Evolutionary conservation across 305 asterid genomes (phyloP), one percentile per base, ranked within the genome.

Genomic region (Salvia sclarea): DNA sequence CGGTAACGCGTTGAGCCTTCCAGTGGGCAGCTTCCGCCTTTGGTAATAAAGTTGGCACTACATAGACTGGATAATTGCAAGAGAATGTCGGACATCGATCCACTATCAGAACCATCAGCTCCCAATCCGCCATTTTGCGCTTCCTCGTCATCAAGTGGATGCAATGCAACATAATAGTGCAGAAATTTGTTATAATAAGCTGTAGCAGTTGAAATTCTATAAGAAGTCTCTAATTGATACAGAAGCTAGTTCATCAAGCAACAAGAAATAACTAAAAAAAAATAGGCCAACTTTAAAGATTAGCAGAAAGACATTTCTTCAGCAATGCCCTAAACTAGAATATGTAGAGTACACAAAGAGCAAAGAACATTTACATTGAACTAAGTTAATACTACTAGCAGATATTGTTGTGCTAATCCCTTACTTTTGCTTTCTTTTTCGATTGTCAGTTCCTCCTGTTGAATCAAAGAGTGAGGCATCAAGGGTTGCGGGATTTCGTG

Each of bases 401-500:
- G 31, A 41, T 13, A 61, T 14, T 21, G 8, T n/a, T 40, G 49
- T 44, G 59, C 17, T 13, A 61, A 72, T 66, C 40, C 37, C 95
- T 87, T 85, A 90, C 96, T 88, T 91, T 79, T 96, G 83, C 85
- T 85, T 93, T 73, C 83, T 88, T 68, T 86, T 88, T 12, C 85
- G 82, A 68, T 82, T 86, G 70, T 77, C 85, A 6, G 83, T 64
- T 67, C 97, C 97, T 47, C 98, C 97, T 2, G 95, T 91, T 73
- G 97, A 88, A 82, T 93, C 98, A 65, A 93, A 93, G 49, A 93
- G 78, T 8, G 97, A 84, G 28, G 95, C 97, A 69, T 90, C 98
- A 56, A 93, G 97, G 22, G 98, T 93, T 47, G 98, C 97, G 30
- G 98, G 97, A 78, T 93, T 93, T 81, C 91, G 83, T 59, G 98